These are phyloP conservation scores for Saccharomycopsis javanensis DNA, from an alignment of 805 yeast genomes.

Conservation along the genomic window DNA sequence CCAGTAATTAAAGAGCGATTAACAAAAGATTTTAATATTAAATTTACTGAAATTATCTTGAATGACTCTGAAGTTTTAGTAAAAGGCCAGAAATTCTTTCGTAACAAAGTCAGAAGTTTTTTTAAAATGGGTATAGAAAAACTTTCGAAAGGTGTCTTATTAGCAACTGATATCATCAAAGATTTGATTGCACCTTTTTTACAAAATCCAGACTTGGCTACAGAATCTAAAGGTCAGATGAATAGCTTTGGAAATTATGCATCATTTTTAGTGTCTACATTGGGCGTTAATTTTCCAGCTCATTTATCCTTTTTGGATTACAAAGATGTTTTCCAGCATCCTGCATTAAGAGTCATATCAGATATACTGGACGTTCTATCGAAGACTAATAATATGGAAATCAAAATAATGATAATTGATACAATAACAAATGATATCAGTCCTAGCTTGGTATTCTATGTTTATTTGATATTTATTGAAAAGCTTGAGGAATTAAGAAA, in stretches of 20 bases:
- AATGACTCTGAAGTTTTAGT: constrained; percentile 50
- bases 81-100: constrained; percentile 48
- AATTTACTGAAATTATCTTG: constrained; percentile 35
- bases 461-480: constrained; percentile 26
- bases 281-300: neutral
- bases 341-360: neutral
- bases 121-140: constrained; percentile 23
- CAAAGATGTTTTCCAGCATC: neutral
- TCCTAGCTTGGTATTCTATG: constrained; percentile 38
- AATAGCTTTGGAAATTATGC: constrained; percentile 31
- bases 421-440: constrained; percentile 55
- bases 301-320: neutral
- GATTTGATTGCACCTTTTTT: constrained; percentile 24
- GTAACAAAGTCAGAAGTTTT: constrained; percentile 49
- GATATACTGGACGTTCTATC: neutral
- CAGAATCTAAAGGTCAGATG: constrained; percentile 26
- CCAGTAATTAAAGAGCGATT: neutral
- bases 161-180: constrained; percentile 30
- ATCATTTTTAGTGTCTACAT: constrained; percentile 3
- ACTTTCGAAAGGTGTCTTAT: constrained; percentile 24
- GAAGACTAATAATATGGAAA: neutral
- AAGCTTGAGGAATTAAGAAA: constrained; percentile 20
- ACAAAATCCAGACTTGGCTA: constrained; percentile 24
- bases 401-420: constrained; percentile 44
- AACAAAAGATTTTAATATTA: constrained; percentile 24